Evolutionary conservation across 495 filamentous ascomycete genomes (phyloP).

Genomic region (Penicillium fimorum): DNA sequence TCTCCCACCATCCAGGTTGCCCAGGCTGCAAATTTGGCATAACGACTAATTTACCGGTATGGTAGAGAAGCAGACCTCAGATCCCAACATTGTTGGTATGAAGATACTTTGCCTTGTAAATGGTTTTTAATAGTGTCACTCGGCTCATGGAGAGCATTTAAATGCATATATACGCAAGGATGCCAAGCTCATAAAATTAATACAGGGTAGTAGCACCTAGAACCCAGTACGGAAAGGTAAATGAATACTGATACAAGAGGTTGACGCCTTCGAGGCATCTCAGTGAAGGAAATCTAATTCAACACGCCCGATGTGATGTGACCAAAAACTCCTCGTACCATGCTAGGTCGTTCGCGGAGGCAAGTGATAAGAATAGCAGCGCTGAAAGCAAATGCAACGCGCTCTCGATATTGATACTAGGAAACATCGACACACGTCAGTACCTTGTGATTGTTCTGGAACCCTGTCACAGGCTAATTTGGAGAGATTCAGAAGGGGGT

Average conservation of each 20-base stretch:
- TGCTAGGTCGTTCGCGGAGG: slow-evolving; percentile 58
- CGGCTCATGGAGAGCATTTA: background rate
- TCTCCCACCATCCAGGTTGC: background rate
- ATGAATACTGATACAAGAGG: slow-evolving; percentile 17
- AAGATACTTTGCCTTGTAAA: background rate
- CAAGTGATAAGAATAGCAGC: slow-evolving; percentile 74
- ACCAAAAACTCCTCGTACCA: slow-evolving; percentile 76
- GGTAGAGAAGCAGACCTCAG: background rate
- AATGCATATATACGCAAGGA: background rate
- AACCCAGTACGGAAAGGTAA: background rate
- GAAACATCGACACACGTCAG: slow-evolving; percentile 28
- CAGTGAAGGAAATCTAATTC: slow-evolving; percentile 15
- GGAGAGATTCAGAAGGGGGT: slow-evolving; percentile 2
- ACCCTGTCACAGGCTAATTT: slow-evolving; percentile 7
- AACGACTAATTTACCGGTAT: background rate
- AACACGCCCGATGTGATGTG: slow-evolving; percentile 60
- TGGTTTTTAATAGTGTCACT: background rate
- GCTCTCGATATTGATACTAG: slow-evolving; percentile 75
- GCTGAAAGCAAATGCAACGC: slow-evolving; percentile 67
- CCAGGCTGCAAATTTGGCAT: background rate
- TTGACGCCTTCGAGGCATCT: background rate
- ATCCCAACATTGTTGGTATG: background rate
- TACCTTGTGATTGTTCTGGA: slow-evolving; percentile 13
- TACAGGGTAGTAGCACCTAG: background rate
- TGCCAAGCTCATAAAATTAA: slow-evolving; percentile 1